Conservation (phyloP, 352 stramenopile genomes). For the Phytopythium cucurbitacearum region DNA sequence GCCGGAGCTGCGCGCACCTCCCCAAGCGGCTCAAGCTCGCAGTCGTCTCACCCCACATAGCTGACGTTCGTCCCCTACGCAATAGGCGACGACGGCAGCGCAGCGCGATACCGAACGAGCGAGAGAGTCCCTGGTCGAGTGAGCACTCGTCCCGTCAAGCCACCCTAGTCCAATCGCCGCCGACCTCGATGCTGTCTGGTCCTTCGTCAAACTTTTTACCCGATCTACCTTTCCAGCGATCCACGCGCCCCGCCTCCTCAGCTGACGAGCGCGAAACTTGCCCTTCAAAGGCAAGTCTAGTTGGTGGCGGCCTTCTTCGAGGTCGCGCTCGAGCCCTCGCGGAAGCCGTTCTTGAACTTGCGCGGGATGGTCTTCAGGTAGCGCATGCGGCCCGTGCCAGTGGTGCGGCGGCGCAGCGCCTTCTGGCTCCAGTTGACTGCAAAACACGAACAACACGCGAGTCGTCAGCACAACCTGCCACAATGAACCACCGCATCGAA, state of each 20-base stretch:
- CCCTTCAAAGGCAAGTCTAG: constrained; percentile 45
- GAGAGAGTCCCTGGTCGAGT: too few species aligned
- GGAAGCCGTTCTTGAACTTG: constrained; percentile 99
- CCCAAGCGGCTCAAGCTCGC: neutral
- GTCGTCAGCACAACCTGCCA: neutral
- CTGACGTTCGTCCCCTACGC: neutral
- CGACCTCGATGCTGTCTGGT: neutral
- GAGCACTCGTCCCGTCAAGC: too few species aligned
- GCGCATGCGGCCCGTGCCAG: constrained; percentile 97
- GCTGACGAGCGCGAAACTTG: neutral
- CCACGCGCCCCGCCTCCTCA: neutral
- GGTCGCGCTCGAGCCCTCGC: constrained; percentile 88
- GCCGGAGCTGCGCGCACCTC: neutral
- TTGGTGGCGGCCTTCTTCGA: constrained; percentile 90
- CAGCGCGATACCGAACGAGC: too few species aligned
- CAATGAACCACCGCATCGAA: constrained; percentile 1
- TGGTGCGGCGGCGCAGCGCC: constrained; percentile 95
- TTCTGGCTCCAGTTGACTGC: constrained; percentile 97
- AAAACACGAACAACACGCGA: neutral
- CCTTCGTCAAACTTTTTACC: constrained; percentile 9
- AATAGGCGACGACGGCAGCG: too few species aligned
- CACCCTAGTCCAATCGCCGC: neutral
- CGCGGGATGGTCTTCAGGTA: constrained; percentile 98
- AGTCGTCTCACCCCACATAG: neutral
- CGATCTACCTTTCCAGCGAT: constrained; percentile 6